Percentiles rank a stretch among this genome's conserved stretches.
Conservation (phyloP, 2,329 filamentous ascomycete species). For the Fusarium haematococcum region DNA sequence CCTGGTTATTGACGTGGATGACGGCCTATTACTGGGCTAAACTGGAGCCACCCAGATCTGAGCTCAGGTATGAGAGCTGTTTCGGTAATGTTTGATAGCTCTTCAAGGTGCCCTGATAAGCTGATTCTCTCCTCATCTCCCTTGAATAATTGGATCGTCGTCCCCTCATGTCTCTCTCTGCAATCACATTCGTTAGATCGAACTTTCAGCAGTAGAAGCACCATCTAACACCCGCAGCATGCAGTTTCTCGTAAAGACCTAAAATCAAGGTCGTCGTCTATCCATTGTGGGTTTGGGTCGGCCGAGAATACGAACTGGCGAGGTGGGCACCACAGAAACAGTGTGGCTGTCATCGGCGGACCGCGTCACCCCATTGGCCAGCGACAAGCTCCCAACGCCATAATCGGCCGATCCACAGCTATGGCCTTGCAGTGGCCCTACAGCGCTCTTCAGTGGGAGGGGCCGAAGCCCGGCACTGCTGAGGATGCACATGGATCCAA, state of each 20-base stretch:
- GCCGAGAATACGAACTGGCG: slow-evolving; percentile 43
- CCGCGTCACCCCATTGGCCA: slow-evolving; percentile 31
- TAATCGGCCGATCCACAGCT: slow-evolving; percentile 27
- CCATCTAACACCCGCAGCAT: slow-evolving; percentile 3
- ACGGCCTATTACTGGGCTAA: not conserved
- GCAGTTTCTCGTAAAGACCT: slow-evolving; percentile 22
- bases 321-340: slow-evolving; percentile 39
- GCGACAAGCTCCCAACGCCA: slow-evolving; percentile 8
- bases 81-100: not conserved
- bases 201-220: slow-evolving; percentile 10
- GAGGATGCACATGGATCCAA: slow-evolving; percentile 9
- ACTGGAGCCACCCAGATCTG: not conserved
- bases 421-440: slow-evolving; percentile 7
- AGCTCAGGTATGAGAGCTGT: not conserved
- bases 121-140: not conserved
- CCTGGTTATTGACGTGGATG: slow-evolving; percentile 5
- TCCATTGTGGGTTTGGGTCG: slow-evolving; percentile 27
- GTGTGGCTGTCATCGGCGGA: slow-evolving; percentile 38
- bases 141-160: not conserved
- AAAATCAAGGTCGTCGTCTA: slow-evolving; percentile 21
- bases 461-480: slow-evolving; percentile 13
- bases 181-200: slow-evolving; percentile 3
- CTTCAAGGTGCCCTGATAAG: not conserved
- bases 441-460: slow-evolving; percentile 16
- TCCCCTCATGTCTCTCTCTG: not conserved